phyloP scores from a whole-genome alignment of 1,284 basidiomycete species.

The Amylostereum areolatum region DNA sequence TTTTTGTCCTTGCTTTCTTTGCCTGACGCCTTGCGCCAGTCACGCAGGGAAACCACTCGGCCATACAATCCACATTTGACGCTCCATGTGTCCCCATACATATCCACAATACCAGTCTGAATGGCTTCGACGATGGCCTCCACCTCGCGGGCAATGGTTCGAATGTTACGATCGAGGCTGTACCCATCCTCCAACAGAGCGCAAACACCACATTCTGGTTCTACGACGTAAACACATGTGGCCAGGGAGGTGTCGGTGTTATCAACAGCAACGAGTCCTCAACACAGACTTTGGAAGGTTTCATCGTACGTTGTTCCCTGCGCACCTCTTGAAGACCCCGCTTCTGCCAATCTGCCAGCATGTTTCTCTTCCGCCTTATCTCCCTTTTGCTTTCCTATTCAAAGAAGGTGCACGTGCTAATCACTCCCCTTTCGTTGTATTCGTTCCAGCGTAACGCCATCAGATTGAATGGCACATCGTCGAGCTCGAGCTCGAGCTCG shows the following conservation, averaged over 20 bases:
- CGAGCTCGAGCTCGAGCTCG: slow-evolving; percentile 17
- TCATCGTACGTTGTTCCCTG: slow-evolving; percentile 32
- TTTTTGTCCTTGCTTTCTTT: not conserved
- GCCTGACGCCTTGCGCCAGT: slow-evolving; percentile 24
- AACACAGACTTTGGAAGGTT: slow-evolving; percentile 45
- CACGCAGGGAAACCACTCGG: slow-evolving; percentile 51
- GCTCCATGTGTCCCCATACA: slow-evolving; percentile 45
- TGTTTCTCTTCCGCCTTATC: slow-evolving; percentile 3
- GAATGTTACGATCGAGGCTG: slow-evolving; percentile 35
- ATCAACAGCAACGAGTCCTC: slow-evolving; percentile 50
- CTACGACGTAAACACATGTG: slow-evolving; percentile 51
- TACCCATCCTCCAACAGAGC: slow-evolving; percentile 36
- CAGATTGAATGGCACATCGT: slow-evolving; percentile 42
- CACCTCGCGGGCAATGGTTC: slow-evolving; percentile 43
- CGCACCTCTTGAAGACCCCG: not conserved
- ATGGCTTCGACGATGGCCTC: slow-evolving; percentile 52
- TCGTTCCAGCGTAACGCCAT: slow-evolving; percentile 41
- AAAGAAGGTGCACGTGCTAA: not conserved
- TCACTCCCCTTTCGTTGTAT: not conserved
- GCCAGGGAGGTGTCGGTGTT: slow-evolving; percentile 51
- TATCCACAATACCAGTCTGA: slow-evolving; percentile 38
- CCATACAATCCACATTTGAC: slow-evolving; percentile 48
- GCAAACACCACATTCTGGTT: slow-evolving; percentile 50
- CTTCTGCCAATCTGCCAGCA: not conserved
- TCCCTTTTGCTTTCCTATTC: slow-evolving; percentile 2